Conservation (phyloP, 805 yeast species). For the Candida boleticola region DNA sequence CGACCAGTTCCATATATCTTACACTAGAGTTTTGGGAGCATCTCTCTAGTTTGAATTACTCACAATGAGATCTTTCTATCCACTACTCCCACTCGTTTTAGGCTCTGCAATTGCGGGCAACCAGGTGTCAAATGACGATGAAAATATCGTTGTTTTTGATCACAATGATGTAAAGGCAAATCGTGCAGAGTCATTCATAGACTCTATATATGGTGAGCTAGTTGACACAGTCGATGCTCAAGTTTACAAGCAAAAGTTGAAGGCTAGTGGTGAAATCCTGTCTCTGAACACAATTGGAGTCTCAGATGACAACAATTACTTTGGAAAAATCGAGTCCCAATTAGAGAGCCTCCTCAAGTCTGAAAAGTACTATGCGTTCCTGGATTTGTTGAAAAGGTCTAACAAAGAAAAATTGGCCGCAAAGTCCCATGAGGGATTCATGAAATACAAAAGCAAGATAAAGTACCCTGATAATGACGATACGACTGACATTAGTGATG, state of each 20-base stretch:
- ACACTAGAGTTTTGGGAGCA: too few species aligned
- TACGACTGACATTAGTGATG: constrained; percentile 25
- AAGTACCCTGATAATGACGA: constrained; percentile 35
- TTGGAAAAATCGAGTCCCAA: not conserved
- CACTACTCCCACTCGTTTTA: not conserved
- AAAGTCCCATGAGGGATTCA: constrained; percentile 9
- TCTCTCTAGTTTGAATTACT: too few species aligned
- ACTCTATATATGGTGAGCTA: constrained; percentile 6
- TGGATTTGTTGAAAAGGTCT: not conserved
- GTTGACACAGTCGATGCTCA: not conserved
- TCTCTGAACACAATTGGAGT: not conserved
- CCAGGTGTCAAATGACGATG: not conserved
- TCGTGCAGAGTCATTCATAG: constrained; percentile 4
- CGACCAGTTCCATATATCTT: too few species aligned
- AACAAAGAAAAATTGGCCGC: not conserved
- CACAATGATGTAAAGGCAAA: not conserved
- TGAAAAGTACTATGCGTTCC: not conserved
- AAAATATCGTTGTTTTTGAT: not conserved
- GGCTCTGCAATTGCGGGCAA: not conserved
- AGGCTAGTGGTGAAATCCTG: not conserved
- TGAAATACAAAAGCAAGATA: constrained; percentile 15
- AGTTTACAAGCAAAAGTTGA: not conserved
- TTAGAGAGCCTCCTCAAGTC: not conserved
- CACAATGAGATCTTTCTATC: not conserved
- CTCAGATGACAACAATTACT: not conserved